These are phyloP conservation scores for Ceriops decandra DNA, from an alignment of 345 rosid genomes.

Conservation along the genomic window DNA sequence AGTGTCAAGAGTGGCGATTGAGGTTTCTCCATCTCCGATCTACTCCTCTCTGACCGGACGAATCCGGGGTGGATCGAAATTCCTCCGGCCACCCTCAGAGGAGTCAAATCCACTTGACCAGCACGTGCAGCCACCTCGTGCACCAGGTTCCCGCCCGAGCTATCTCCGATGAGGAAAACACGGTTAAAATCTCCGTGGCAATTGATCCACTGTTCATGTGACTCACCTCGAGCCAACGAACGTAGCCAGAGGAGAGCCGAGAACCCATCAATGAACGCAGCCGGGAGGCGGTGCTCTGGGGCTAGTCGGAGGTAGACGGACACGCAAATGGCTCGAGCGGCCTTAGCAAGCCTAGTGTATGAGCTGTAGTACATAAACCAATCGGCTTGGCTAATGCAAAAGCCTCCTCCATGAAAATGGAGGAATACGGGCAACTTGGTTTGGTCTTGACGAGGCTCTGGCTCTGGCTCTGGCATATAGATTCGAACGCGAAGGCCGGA, in stretches of 20 bases:
- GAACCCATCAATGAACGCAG: conserved; percentile 25
- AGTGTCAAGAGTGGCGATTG: conserved; percentile 54
- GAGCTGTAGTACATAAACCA: conserved; percentile 34
- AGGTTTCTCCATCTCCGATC: conserved; percentile 55
- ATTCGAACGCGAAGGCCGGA: conserved; percentile 42
- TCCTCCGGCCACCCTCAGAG: conserved; percentile 23
- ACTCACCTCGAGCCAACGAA: conserved; percentile 4
- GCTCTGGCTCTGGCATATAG: conserved; percentile 42
- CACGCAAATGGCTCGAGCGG: conserved; percentile 10
- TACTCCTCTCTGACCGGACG: conserved; percentile 48
- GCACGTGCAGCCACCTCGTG: conserved; percentile 32
- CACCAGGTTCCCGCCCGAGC: conserved; percentile 32
- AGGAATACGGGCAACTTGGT: conserved; percentile 23
- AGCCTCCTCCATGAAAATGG: conserved; percentile 39
- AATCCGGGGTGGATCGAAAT: conserved; percentile 35
- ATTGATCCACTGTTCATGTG: conserved; percentile 21
- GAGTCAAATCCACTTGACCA: conserved; percentile 11
- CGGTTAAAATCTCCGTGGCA: conserved; percentile 20
- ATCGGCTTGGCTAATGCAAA: conserved; percentile 33
- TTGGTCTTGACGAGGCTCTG: background rate
- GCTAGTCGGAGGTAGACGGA: conserved; percentile 30
- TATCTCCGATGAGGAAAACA: conserved; percentile 34
- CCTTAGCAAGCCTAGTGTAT: conserved; percentile 18
- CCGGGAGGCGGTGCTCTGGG: conserved; percentile 36
- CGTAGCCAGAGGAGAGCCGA: conserved; percentile 29